Percentiles rank a stretch among this genome's conserved stretches.
phyloP scores from a whole-genome alignment of 306 rosid genomes.

The Senna siamea region DNA sequence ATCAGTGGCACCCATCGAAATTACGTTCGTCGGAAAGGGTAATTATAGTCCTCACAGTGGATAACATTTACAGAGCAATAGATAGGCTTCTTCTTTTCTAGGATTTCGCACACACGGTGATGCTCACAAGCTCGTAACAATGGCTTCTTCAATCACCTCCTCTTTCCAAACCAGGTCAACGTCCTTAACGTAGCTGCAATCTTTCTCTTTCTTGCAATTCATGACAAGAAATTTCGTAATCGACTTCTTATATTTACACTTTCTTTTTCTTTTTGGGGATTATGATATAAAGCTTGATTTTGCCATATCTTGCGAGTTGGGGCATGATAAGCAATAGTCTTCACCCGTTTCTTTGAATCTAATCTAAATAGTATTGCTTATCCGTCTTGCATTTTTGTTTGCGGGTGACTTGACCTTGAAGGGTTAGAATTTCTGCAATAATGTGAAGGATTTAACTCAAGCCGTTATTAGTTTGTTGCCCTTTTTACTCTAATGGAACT shows the following conservation, averaged over 20 bases:
- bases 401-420: neutral
- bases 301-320: neutral
- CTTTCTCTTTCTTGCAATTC: neutral
- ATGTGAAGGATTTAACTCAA: neutral
- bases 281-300: neutral
- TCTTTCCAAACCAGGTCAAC: constrained; percentile 41
- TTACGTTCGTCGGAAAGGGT: neutral
- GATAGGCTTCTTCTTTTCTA: constrained; percentile 35
- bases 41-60: neutral
- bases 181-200: neutral
- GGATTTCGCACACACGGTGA: neutral
- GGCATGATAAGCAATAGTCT: neutral
- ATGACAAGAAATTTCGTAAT: neutral
- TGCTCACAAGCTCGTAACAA: constrained; percentile 7
- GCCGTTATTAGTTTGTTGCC: neutral
- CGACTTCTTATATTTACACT: neutral
- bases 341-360: neutral
- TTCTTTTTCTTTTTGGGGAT: neutral
- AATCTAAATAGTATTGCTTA: neutral
- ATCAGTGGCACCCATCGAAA: neutral
- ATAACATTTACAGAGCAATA: neutral
- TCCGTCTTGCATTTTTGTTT: neutral
- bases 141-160: constrained; percentile 48
- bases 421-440: neutral
- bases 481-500: neutral